These are phyloP conservation scores for Trichoderma sp. DNA, from an alignment of 2,329 filamentous ascomycete species.

Conservation along the genomic window DNA sequence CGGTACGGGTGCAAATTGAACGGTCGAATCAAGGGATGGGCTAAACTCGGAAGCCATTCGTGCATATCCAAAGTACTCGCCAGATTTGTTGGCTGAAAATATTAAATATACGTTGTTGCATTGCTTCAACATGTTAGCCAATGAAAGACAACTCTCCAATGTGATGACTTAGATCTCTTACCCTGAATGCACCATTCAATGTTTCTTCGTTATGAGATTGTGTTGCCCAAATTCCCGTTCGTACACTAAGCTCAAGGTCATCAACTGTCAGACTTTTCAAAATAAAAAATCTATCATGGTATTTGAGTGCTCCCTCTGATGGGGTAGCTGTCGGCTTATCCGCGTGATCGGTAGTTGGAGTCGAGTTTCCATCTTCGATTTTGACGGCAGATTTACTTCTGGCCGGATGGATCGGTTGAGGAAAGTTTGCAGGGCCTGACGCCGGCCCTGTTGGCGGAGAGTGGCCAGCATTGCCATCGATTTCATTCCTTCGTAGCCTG, in stretches of 20 bases:
- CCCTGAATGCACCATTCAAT: conserved; percentile 80
- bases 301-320: conserved; percentile 17
- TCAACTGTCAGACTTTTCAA: conserved; percentile 90
- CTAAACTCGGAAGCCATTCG: conserved; percentile 84
- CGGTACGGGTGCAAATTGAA: conserved; percentile 65
- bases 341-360: background rate
- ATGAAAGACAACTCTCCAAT: background rate
- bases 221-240: conserved; percentile 87
- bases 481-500: conserved; percentile 63
- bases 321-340: background rate
- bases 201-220: conserved; percentile 88
- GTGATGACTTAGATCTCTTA: conserved; percentile 37
- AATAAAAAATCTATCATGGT: conserved; percentile 79
- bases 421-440: conserved; percentile 34
- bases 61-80: conserved; percentile 94
- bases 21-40: conserved; percentile 67
- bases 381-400: conserved; percentile 18
- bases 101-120: conserved; percentile 85
- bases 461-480: conserved; percentile 44
- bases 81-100: conserved; percentile 96
- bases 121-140: conserved; percentile 46
- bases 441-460: conserved; percentile 56
- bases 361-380: background rate
- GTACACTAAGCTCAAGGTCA: conserved; percentile 84
- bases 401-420: conserved; percentile 19